Conservation (phyloP, 176 grass and related monocot genomes). For the Elaeis guineensis region DNA sequence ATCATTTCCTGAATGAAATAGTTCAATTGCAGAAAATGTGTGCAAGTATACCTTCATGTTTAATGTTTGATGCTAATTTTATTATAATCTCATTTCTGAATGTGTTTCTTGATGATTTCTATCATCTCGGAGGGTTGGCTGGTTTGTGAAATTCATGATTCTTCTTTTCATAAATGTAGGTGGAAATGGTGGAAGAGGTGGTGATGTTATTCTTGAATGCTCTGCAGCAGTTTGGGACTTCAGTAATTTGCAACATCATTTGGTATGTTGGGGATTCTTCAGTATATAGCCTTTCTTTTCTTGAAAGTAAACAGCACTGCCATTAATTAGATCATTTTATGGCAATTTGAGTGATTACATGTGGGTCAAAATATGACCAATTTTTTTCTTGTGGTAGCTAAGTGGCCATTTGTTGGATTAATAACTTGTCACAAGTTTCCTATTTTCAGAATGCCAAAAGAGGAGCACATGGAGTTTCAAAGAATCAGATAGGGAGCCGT, state of each 20-base stretch:
- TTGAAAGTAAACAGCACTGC: no score
- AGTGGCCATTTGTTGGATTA: no score
- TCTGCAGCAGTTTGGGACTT: slow-evolving; percentile 73
- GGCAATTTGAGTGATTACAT: no score
- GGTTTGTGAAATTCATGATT: background rate
- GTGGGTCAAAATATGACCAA: no score
- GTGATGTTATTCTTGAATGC: slow-evolving; percentile 87
- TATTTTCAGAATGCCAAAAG: slow-evolving; percentile 51
- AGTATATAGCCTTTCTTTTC: no score
- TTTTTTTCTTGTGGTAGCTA: no score
- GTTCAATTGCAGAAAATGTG: no score
- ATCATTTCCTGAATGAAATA: slow-evolving; percentile 19
- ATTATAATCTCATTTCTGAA: background rate
- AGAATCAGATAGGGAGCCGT: slow-evolving; percentile 62
- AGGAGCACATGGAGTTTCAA: slow-evolving; percentile 55
- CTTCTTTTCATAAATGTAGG: slow-evolving; percentile 28
- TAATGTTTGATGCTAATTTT: background rate
- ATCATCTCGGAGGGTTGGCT: background rate
- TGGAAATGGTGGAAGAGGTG: slow-evolving; percentile 79
- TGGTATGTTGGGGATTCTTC: slow-evolving; percentile 25
- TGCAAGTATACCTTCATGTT: no score
- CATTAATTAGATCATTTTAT: no score
- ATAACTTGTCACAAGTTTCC: slow-evolving; percentile 8
- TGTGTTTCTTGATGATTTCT: background rate
- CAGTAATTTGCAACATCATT: slow-evolving; percentile 61